These are phyloP conservation scores for Sordariomycetes sp. DNA, from an alignment of 2,329 filamentous ascomycete genomes.

Conservation along the genomic window DNA sequence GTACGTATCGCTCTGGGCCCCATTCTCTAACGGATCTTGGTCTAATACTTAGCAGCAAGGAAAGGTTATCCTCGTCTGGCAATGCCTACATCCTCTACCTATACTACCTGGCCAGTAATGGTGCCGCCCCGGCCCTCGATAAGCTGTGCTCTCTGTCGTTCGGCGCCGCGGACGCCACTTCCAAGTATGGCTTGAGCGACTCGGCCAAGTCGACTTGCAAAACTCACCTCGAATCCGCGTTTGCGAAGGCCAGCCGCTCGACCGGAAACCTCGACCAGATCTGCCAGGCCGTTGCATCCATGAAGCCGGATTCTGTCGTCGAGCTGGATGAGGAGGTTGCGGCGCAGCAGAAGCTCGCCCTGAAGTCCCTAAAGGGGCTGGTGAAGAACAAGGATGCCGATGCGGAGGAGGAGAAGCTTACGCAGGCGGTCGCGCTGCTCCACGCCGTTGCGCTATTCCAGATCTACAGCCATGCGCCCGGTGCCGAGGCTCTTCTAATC, in stretches of 20 bases:
- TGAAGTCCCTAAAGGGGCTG: conserved; percentile 29
- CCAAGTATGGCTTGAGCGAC: conserved; percentile 25
- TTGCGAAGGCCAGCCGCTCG: conserved; percentile 41
- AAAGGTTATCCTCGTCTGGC: neutral
- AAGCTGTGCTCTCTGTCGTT: conserved; percentile 1
- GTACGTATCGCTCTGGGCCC: neutral
- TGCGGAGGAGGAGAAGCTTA: conserved; percentile 22
- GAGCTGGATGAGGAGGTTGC: conserved; percentile 40
- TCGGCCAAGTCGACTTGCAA: conserved; percentile 38
- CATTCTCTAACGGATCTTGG: neutral
- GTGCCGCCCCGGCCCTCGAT: conserved; percentile 9
- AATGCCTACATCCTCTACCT: conserved; percentile 40
- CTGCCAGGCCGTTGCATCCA: conserved; percentile 37
- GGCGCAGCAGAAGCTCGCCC: conserved; percentile 20
- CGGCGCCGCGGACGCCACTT: neutral
- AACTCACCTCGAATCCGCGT: conserved; percentile 39
- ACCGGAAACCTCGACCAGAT: conserved; percentile 37
- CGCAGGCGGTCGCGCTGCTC: conserved; percentile 62
- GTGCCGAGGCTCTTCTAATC: conserved; percentile 68
- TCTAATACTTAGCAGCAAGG: neutral
- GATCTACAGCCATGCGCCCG: conserved; percentile 78
- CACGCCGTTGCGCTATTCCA: conserved; percentile 79
- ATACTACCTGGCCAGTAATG: conserved; percentile 25
- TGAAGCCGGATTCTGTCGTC: conserved; percentile 36
- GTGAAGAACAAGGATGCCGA: conserved; percentile 10